These are phyloP conservation scores for Hericium coralloides DNA, from an alignment of 768 basidiomycete genomes.

Conservation along the genomic window DNA sequence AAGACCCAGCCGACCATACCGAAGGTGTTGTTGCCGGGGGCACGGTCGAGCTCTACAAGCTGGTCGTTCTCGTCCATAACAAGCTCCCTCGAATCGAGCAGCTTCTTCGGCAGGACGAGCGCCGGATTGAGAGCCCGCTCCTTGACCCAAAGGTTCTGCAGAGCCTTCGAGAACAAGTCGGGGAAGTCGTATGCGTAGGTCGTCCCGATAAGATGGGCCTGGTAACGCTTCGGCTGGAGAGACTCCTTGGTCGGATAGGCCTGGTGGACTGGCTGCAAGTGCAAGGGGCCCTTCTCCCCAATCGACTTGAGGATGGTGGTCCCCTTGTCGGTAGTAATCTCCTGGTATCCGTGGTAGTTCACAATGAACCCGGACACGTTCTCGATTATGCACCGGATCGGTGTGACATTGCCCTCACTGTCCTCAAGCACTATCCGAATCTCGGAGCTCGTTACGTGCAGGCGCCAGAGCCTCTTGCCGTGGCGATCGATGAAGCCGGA, in stretches of 20 bases:
- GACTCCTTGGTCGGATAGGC: constrained; percentile 97
- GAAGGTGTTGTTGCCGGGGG: constrained; percentile 88
- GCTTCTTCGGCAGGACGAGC: constrained; percentile 63
- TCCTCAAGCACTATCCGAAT: constrained; percentile 95
- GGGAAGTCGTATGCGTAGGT: constrained; percentile 99
- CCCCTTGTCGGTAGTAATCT: constrained; percentile 93
- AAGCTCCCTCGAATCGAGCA: constrained; percentile 82
- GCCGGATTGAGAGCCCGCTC: constrained; percentile 55
- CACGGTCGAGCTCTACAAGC: constrained; percentile 82
- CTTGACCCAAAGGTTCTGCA: constrained; percentile 87
- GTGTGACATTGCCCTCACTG: constrained; percentile 87
- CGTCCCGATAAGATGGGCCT: constrained; percentile 95
- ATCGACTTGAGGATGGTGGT: constrained; percentile 95
- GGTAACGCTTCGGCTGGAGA: constrained; percentile 96
- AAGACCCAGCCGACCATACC: constrained; percentile 99
- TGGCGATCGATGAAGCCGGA: constrained; percentile 99
- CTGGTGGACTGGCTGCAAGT: constrained; percentile 90
- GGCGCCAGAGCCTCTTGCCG: constrained; percentile 95
- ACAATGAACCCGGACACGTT: constrained; percentile 99
- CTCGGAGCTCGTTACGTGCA: constrained; percentile 96
- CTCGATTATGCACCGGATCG: constrained; percentile 96
- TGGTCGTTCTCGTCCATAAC: constrained; percentile 91
- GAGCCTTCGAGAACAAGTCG: constrained; percentile 94
- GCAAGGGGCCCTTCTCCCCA: constrained; percentile 93
- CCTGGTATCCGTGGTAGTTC: constrained; percentile 97